phyloP scores from a whole-genome alignment of 805 yeast species.

The Candida methanosorbosa region DNA sequence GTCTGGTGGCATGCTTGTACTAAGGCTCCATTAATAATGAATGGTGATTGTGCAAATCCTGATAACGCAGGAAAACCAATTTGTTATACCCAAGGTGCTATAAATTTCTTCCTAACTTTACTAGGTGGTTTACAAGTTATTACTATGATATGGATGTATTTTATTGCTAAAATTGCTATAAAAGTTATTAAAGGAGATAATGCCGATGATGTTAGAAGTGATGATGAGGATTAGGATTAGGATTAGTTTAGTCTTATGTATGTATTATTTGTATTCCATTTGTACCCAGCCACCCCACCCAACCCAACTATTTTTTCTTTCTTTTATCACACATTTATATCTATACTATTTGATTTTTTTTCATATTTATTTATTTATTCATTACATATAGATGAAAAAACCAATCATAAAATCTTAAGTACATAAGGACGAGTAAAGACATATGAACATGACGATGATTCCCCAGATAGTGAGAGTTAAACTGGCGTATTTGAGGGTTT shows the following conservation, averaged over 20 bases:
- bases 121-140: constrained; percentile 61
- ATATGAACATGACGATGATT: constrained; percentile 42
- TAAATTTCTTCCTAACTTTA: constrained; percentile 42
- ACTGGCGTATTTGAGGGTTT: constrained; percentile 14
- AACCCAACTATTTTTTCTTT: constrained; percentile 1
- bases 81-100: constrained; percentile 41
- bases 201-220: constrained; percentile 86
- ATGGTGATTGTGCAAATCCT: constrained; percentile 28
- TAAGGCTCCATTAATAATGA: constrained; percentile 37
- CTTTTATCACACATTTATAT: neutral
- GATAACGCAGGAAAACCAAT: constrained; percentile 18
- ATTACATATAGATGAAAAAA: constrained; percentile 7
- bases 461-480: constrained; percentile 45
- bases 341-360: neutral
- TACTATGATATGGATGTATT: constrained; percentile 63
- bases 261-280: neutral
- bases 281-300: too few species aligned
- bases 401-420: neutral
- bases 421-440: constrained; percentile 38
- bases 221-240: constrained; percentile 48
- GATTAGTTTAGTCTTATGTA: too few species aligned
- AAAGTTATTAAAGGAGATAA: constrained; percentile 62
- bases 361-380: neutral
- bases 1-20: constrained; percentile 51
- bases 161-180: constrained; percentile 62